These are phyloP conservation scores for Pycnococcus provasolii DNA, from an alignment of 139 green algal species.

Conservation along the genomic window DNA sequence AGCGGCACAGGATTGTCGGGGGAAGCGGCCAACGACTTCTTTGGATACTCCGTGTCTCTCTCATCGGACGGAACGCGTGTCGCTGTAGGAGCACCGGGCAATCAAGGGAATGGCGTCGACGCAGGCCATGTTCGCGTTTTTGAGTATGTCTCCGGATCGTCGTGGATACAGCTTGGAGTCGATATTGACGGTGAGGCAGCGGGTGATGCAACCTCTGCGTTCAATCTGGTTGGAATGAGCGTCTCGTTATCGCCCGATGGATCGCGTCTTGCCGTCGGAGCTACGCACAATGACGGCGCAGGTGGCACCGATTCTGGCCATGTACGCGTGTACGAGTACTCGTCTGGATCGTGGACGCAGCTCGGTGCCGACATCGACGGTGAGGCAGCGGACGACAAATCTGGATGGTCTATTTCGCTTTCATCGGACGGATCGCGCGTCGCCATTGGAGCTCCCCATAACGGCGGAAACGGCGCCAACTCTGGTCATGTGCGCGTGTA, in stretches of 20 bases:
- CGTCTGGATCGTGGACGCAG: not conserved
- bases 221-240: too few relatives aligned
- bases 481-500: constrained; percentile 1
- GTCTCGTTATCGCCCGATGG: not conserved
- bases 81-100: too few relatives aligned
- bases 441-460: not conserved
- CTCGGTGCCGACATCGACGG: not conserved
- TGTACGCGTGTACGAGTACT: constrained; percentile 2
- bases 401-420: not conserved
- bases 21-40: not conserved
- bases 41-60: too few relatives aligned
- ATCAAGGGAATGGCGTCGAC: too few relatives aligned
- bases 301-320: not conserved
- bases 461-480: not conserved
- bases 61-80: too few relatives aligned
- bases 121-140: too few relatives aligned
- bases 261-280: not conserved
- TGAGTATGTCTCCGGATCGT: too few relatives aligned
- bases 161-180: too few relatives aligned
- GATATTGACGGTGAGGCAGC: too few relatives aligned
- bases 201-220: too few relatives aligned
- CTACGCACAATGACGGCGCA: not conserved
- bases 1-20: not conserved
- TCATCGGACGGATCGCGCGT: not conserved
- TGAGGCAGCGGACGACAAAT: not conserved